Evolutionary conservation across 1,284 basidiomycete genomes (phyloP).

Genomic region (Athelia psychrophila): DNA sequence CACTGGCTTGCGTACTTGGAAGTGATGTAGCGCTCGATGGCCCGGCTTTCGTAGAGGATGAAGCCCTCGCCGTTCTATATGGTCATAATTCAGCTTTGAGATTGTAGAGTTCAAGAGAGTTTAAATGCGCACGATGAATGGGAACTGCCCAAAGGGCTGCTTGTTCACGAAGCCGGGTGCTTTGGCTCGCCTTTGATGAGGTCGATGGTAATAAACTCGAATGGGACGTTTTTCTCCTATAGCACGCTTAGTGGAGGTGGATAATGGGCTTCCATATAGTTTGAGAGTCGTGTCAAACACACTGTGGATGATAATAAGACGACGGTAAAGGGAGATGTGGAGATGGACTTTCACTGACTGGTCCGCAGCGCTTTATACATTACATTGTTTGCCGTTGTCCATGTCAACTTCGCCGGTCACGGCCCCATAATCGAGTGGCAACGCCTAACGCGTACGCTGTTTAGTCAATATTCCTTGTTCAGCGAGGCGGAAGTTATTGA

Average conservation of each 20-base stretch:
- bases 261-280: conserved; percentile 38
- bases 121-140: conserved; percentile 46
- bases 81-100: not conserved
- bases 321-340: too few relatives aligned
- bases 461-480: too few relatives aligned
- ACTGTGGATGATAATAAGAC: too few relatives aligned
- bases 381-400: too few relatives aligned
- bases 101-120: not conserved
- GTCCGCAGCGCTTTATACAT: too few relatives aligned
- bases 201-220: conserved; percentile 44
- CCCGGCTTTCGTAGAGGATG: too few relatives aligned
- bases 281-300: conserved; percentile 54
- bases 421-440: too few relatives aligned
- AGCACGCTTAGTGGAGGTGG: conserved; percentile 48
- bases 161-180: conserved; percentile 34
- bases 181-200: conserved; percentile 42
- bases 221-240: conserved; percentile 50
- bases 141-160: conserved; percentile 71
- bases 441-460: too few relatives aligned
- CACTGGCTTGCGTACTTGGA: conserved; percentile 39
- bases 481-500: too few relatives aligned
- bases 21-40: conserved; percentile 48
- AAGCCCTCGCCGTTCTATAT: conserved; percentile 43
- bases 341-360: too few relatives aligned
- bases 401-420: too few relatives aligned